A percentile compares a stretch with the other conserved stretches of the same genome.
Conservation (phyloP, 768 basidiomycete species). For the Boletus pseudo-olivaceus region DNA sequence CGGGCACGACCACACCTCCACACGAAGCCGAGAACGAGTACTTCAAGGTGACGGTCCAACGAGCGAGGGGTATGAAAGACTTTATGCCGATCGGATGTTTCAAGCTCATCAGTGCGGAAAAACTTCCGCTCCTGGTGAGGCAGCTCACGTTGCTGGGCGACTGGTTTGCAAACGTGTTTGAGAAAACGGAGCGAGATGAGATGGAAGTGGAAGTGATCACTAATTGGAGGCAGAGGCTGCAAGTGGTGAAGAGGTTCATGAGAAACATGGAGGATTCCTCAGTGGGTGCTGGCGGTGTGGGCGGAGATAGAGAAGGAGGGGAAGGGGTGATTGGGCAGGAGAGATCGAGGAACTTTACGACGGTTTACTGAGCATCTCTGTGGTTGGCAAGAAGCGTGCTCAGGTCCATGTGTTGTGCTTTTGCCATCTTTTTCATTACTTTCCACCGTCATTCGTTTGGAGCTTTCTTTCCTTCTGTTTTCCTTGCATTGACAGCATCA, state of each 20-base stretch:
- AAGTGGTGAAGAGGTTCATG: slow-evolving; percentile 70
- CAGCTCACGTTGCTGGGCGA: slow-evolving; percentile 86
- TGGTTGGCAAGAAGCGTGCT: slow-evolving; percentile 5
- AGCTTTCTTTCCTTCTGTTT: not conserved
- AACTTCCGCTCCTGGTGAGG: slow-evolving; percentile 81
- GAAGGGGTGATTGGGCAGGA: slow-evolving; percentile 54
- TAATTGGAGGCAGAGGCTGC: slow-evolving; percentile 81
- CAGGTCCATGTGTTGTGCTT: not conserved
- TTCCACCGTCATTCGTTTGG: slow-evolving; percentile 13
- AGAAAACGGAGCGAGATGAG: slow-evolving; percentile 69
- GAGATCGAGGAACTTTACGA: slow-evolving; percentile 55
- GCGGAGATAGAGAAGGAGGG: slow-evolving; percentile 18
- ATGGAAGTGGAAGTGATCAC: slow-evolving; percentile 74
- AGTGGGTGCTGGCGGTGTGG: slow-evolving; percentile 19
- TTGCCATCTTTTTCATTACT: not conserved
- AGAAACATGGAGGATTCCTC: slow-evolving; percentile 22
- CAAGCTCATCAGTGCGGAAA: slow-evolving; percentile 89
- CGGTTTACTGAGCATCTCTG: slow-evolving; percentile 36
- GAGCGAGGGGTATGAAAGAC: slow-evolving; percentile 86
- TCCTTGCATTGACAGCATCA: slow-evolving; percentile 9
- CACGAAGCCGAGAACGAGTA: slow-evolving; percentile 86
- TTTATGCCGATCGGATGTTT: slow-evolving; percentile 91
- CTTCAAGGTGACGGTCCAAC: slow-evolving; percentile 92
- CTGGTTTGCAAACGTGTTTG: slow-evolving; percentile 86
- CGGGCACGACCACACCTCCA: slow-evolving; percentile 1